Percentiles rank a stretch among this genome's conserved stretches.
Evolutionary conservation across 2,329 filamentous ascomycete species (phyloP).

Genomic region (Lecanoromycetidae sp.): DNA sequence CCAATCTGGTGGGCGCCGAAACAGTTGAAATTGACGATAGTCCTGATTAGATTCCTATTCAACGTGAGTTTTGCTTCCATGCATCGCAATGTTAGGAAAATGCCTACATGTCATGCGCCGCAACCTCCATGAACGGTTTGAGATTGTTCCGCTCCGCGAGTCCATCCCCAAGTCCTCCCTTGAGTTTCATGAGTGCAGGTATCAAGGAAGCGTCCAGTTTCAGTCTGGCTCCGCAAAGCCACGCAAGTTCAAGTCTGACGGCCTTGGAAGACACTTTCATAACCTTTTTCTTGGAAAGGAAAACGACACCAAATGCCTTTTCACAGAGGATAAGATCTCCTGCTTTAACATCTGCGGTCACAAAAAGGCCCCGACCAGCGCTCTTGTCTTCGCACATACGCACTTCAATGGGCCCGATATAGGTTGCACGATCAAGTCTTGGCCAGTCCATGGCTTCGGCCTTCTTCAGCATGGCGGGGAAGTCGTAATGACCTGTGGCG

Average conservation of each 20-base stretch:
- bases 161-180: no score
- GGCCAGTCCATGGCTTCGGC: conserved; percentile 26
- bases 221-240: conserved; percentile 33
- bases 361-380: conserved; percentile 38
- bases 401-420: conserved; percentile 31
- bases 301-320: conserved; percentile 33
- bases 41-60: no score
- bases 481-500: conserved; percentile 35
- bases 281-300: conserved; percentile 23
- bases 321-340: conserved; percentile 38
- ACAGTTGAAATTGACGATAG: no score
- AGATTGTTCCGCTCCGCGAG: no score
- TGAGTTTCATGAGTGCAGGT: no score
- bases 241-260: conserved; percentile 26
- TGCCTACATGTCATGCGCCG: no score
- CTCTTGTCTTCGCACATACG: no score
- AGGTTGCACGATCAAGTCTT: conserved; percentile 38
- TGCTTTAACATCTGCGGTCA: conserved; percentile 34
- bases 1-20: no score
- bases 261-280: conserved; percentile 1
- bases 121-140: no score
- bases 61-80: no score
- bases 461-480: conserved; percentile 29
- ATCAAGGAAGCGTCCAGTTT: conserved; percentile 26
- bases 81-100: no score